A percentile compares a stretch with the other conserved stretches of the same genome.
Evolutionary conservation across 371 early-diverging fungal species (phyloP).

Genomic region (Funneliformis caledonium): DNA sequence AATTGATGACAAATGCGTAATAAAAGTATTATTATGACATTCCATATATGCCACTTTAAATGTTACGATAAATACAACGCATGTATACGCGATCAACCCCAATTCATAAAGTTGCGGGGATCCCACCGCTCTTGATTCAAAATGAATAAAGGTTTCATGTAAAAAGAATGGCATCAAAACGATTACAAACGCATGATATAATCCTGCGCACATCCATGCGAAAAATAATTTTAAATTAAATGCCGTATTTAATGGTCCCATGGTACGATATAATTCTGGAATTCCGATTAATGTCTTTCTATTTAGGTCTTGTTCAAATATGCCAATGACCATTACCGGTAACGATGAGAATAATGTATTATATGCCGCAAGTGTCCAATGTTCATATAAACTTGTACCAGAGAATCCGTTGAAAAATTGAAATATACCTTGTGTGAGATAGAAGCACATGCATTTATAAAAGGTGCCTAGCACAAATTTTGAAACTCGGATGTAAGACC

Average conservation of each 20-base stretch:
- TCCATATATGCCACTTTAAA: slow-evolving; percentile 66
- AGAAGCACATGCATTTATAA: slow-evolving; percentile 83
- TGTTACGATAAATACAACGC: slow-evolving; percentile 65
- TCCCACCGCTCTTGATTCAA: slow-evolving; percentile 47
- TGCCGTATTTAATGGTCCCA: slow-evolving; percentile 62
- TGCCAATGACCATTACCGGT: slow-evolving; percentile 79
- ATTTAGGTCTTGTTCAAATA: slow-evolving; percentile 81
- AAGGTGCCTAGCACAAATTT: slow-evolving; percentile 76
- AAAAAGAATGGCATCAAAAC: slow-evolving; percentile 56
- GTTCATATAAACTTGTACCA: slow-evolving; percentile 79
- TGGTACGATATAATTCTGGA: slow-evolving; percentile 72
- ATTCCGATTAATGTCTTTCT: slow-evolving; percentile 66
- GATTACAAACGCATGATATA: slow-evolving; percentile 61
- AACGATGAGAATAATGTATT: slow-evolving; percentile 81
- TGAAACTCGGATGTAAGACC: slow-evolving; percentile 75
- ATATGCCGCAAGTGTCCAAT: slow-evolving; percentile 79
- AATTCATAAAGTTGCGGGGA: slow-evolving; percentile 52
- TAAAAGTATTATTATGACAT: slow-evolving; percentile 57
- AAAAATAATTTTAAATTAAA: slow-evolving; percentile 65
- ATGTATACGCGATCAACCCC: slow-evolving; percentile 58
- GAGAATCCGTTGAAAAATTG: slow-evolving; percentile 80
- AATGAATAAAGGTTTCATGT: slow-evolving; percentile 48
- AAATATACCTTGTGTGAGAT: slow-evolving; percentile 65
- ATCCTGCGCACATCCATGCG: slow-evolving; percentile 64
- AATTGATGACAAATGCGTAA: slow-evolving; percentile 56